These are phyloP conservation scores for Tolypocladium pustulatum DNA, from an alignment of 2,329 filamentous ascomycete genomes.

Conservation along the genomic window DNA sequence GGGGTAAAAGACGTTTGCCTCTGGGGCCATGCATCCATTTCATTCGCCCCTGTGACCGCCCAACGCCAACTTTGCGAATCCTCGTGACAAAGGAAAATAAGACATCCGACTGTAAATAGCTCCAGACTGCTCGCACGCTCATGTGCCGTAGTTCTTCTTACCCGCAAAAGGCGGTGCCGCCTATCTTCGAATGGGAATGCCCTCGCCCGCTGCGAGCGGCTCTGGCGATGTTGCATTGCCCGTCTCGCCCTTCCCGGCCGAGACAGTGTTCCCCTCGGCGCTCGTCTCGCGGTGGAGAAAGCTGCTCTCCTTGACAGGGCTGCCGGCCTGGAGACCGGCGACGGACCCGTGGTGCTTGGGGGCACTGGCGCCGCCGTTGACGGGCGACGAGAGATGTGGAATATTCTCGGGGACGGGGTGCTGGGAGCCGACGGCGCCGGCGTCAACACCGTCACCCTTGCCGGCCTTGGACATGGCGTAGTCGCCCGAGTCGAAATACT, in stretches of 20 bases:
- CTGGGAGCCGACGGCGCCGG: constrained; percentile 86
- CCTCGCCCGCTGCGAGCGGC: constrained; percentile 18
- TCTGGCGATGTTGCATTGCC: constrained; percentile 7
- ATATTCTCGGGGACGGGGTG: constrained; percentile 94
- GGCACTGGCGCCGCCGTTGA: constrained; percentile 24
- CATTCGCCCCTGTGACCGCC: constrained; percentile 1
- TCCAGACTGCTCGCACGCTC: not conserved
- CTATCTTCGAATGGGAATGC: constrained; percentile 56
- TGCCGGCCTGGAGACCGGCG: constrained; percentile 50
- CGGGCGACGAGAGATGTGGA: constrained; percentile 69
- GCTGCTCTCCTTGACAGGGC: constrained; percentile 84
- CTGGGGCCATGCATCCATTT: not conserved
- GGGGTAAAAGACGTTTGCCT: not conserved
- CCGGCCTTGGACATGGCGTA: constrained; percentile 96
- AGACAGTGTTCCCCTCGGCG: constrained; percentile 36
- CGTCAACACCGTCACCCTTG: constrained; percentile 88
- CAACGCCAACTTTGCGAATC: constrained; percentile 6
- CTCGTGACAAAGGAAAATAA: not conserved
- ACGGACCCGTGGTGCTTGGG: constrained; percentile 32
- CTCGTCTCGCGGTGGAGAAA: constrained; percentile 77
- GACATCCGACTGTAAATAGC: not conserved
- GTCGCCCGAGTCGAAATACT: constrained; percentile 95
- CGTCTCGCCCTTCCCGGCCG: constrained; percentile 28
- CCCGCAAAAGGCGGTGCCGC: not conserved
- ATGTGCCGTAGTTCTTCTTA: not conserved